phyloP scores from a whole-genome alignment of 2,329 filamentous ascomycete species.

The Tolypocladium endophyticum region DNA sequence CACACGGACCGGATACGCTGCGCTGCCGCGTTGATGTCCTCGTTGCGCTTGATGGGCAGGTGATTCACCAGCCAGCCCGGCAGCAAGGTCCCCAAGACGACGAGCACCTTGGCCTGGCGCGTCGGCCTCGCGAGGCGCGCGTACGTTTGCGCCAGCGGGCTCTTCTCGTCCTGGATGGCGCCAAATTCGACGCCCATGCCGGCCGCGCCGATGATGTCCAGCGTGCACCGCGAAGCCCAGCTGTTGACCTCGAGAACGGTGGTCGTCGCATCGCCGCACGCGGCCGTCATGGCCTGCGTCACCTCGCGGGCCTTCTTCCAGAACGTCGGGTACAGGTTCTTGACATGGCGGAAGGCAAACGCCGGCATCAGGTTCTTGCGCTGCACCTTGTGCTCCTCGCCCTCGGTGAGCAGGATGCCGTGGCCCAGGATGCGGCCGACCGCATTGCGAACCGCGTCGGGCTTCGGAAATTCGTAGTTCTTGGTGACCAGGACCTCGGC shows the following conservation, averaged over 20 bases:
- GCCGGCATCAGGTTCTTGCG: constrained; percentile 71
- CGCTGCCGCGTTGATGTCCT: constrained; percentile 46
- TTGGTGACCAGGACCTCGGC: constrained; percentile 59
- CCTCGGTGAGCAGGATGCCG: constrained; percentile 71
- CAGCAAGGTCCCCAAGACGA: constrained; percentile 50
- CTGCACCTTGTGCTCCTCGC: constrained; percentile 79
- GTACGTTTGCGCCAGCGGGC: constrained; percentile 49
- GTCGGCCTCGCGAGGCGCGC: constrained; percentile 41
- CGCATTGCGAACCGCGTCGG: constrained; percentile 37
- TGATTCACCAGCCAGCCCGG: constrained; percentile 48
- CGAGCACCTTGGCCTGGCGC: constrained; percentile 41
- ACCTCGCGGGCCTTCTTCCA: constrained; percentile 68
- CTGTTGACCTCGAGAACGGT: constrained; percentile 42
- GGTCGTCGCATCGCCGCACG: constrained; percentile 11
- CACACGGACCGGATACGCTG: constrained; percentile 55
- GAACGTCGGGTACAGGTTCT: constrained; percentile 74
- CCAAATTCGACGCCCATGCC: constrained; percentile 64
- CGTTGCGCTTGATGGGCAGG: constrained; percentile 63
- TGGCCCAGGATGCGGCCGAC: constrained; percentile 57
- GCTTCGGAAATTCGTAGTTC: constrained; percentile 62
- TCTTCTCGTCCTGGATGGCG: constrained; percentile 50
- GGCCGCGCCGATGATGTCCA: constrained; percentile 67
- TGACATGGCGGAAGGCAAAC: constrained; percentile 78
- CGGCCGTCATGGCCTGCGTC: constrained; percentile 46
- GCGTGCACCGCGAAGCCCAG: constrained; percentile 58